Evolutionary conservation across 352 stramenopile species (phyloP), one percentile per base, ranked within the genome.

Genomic region (Phytophthora cajani): DNA sequence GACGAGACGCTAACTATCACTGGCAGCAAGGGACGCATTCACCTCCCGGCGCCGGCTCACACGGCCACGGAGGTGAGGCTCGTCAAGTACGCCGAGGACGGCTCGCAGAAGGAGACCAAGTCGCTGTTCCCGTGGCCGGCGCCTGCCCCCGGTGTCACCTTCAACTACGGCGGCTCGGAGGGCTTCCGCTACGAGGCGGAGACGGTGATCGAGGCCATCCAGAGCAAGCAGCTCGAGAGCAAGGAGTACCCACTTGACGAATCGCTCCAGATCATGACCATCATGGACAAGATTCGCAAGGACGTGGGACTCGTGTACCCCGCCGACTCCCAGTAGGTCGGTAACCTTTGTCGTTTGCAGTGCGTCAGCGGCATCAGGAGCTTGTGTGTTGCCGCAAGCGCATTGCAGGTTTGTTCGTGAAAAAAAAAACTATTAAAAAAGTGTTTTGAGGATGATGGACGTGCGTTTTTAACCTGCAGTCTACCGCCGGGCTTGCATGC

Each of bases 171-270:
- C 17, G 85, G 87, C 38, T 91, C 80, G 25, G 69, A 76, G 19
- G 83, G 87, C 10, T 93, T 97, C 51, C 61, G 73, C 17, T 94
- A 94, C 69, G 88, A 97, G 72, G 85, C 78, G 3, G 78, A 85
- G 58, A 81, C 86, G 2, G 86, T 95, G 10, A 79, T 75, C 1
- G 64, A 83, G 23, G 82, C 83, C 4, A 87, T 97, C 46, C 64
- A 79, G 68, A 71, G 69, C 46, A 75, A 84, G 55, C 59, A 84
- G 21, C 75, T 61, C 6, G 76, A 95, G 63, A 65, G 5, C 50
- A 36, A 54, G 54, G 75, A 86, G 40, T 90, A 88, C 51, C 68
- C 84, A n/a, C 75, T 75, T 57, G 57, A 77, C 17, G 82, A 92
- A 32, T 88, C 79, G 62, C 69, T 93, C 23, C 62, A 78, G 36